Percentiles rank a stretch among this genome's conserved stretches.
phyloP scores from a whole-genome alignment of 805 yeast species.

The Kazachstania martiniae region DNA sequence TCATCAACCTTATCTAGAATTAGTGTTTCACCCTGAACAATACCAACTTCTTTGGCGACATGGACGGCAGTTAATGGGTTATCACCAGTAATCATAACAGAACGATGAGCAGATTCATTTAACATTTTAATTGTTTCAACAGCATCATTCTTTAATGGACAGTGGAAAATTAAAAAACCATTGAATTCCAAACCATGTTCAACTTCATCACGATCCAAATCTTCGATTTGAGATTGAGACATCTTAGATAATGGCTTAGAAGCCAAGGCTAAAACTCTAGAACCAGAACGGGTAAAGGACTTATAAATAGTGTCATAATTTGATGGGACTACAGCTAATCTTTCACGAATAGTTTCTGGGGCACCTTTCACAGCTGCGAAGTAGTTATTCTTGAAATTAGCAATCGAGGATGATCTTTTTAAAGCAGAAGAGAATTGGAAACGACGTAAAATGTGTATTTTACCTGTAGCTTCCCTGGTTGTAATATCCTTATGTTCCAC shows the following conservation, averaged over 20 bases:
- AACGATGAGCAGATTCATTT: constrained; percentile 90
- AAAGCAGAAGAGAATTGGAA: constrained; percentile 95
- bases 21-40: constrained; percentile 72
- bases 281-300: constrained; percentile 87
- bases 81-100: constrained; percentile 97
- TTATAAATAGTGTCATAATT: constrained; percentile 79
- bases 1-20: constrained; percentile 80
- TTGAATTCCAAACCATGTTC: constrained; percentile 71
- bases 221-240: constrained; percentile 39
- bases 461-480: constrained; percentile 34
- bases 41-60: constrained; percentile 88
- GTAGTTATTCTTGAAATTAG: constrained; percentile 43
- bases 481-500: constrained; percentile 70
- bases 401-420: constrained; percentile 87
- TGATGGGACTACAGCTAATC: constrained; percentile 61
- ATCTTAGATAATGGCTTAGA: constrained; percentile 58
- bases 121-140: constrained; percentile 82
- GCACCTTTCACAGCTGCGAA: constrained; percentile 94
- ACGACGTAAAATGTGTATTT: constrained; percentile 72
- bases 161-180: constrained; percentile 92
- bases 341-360: constrained; percentile 83
- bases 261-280: constrained; percentile 93
- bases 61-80: constrained; percentile 97
- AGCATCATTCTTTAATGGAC: constrained; percentile 93
- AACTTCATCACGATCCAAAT: constrained; percentile 61